Evolutionary conservation across 352 stramenopile species (phyloP).

Genomic region (Pythium angustatum): DNA sequence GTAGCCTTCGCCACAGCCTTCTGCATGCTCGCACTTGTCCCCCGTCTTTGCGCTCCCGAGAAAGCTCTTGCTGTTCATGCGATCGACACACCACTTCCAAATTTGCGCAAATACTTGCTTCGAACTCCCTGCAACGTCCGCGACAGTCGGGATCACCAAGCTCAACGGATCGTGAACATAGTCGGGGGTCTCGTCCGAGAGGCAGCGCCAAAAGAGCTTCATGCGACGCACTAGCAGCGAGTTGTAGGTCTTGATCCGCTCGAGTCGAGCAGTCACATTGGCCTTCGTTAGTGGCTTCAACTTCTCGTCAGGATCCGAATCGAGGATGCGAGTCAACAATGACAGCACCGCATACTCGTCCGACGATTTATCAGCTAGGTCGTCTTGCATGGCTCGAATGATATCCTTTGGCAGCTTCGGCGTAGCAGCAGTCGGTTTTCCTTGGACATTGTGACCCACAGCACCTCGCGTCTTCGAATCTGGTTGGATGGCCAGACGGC

Average conservation of each 20-base stretch:
- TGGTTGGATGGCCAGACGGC: background rate
- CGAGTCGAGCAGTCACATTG: slow-evolving; percentile 44
- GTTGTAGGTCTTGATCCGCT: slow-evolving; percentile 52
- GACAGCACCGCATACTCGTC: slow-evolving; percentile 56
- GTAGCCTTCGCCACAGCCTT: slow-evolving; percentile 83
- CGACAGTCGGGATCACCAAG: slow-evolving; percentile 43
- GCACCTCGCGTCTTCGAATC: background rate
- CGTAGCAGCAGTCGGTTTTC: background rate
- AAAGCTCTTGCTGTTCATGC: slow-evolving; percentile 75
- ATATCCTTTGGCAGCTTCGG: background rate
- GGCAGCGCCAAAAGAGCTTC: slow-evolving; percentile 83
- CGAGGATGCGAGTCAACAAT: slow-evolving; percentile 60
- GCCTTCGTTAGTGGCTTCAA: slow-evolving; percentile 52
- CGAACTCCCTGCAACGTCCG: slow-evolving; percentile 54
- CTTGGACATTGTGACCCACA: background rate
- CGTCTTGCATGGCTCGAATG: slow-evolving; percentile 11
- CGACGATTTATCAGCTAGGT: slow-evolving; percentile 26
- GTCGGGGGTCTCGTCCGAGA: slow-evolving; percentile 33
- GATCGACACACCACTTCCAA: slow-evolving; percentile 87
- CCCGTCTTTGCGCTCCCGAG: slow-evolving; percentile 67
- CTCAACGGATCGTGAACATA: background rate
- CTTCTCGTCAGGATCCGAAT: slow-evolving; percentile 50
- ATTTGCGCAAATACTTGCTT: slow-evolving; percentile 70
- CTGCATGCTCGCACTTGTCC: slow-evolving; percentile 85
- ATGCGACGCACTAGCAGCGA: slow-evolving; percentile 76